Evolutionary conservation across 306 rosid species (phyloP), one percentile per base, ranked within the genome.

Genomic region (Pachyrhizus erosus): DNA sequence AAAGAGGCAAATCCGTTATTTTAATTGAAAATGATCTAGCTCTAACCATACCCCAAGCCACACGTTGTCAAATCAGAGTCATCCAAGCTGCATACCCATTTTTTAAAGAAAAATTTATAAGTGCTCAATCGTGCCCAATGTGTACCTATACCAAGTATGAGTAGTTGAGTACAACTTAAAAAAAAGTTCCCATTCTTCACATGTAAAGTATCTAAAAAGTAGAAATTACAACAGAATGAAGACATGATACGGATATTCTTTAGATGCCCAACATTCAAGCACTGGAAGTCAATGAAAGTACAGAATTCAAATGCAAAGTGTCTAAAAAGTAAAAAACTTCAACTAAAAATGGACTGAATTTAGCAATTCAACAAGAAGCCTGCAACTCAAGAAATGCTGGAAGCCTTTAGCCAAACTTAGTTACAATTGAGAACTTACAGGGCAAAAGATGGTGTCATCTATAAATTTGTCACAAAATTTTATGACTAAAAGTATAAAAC

Each of bases 301-400:
- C 5, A 34, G 24, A 43, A 42, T 24, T 37, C 21, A 40, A 14
- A 42, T 43, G 21, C 10, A 23, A 43, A 24, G 54, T 12, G 14
- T 70, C 33, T 42, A 40, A 12, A 33, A 31, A 33, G 23, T 37
- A 21, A 37, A 64, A 34, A 66, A 37, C 48, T 37, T 1, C 48
- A 18, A 66, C 27, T 3, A 9, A 33, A 34, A n/a, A n/a, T 37
- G 49, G 17, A 18, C 24, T 3, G 9, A 66, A 66, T 29, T 10
- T 34, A 34, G 48, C 24, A 65, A 65, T 33, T 65, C 15, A 65
- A 39, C 71, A 66, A 66, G n/a, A n/a, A n/a, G n/a, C n/a, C n/a
- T n/a, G n/a, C n/a, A n/a, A n/a, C n/a, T n/a, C n/a, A n/a, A n/a
- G n/a, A n/a, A n/a, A n/a, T n/a, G n/a, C n/a, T n/a, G n/a, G n/a